phyloP scores from a whole-genome alignment of 2,329 filamentous ascomycete species.

The Xylaria multiplex region DNA sequence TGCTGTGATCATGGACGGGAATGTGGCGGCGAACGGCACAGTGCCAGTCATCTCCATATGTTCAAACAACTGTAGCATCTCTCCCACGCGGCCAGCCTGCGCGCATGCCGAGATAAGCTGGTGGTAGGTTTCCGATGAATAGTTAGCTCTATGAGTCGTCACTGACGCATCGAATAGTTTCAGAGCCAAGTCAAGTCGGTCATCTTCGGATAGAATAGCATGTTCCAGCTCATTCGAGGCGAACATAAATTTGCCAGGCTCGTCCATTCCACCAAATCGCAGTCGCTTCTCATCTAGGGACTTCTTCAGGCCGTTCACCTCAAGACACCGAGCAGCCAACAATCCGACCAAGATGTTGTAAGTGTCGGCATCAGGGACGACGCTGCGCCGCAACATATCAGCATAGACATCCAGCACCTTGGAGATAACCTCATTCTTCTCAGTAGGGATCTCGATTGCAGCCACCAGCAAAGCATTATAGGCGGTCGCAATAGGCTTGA shows the following conservation, averaged over 20 bases:
- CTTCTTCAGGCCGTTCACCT: slow-evolving; percentile 78
- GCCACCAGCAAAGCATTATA: slow-evolving; percentile 92
- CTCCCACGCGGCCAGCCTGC: slow-evolving; percentile 78
- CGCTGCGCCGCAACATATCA: slow-evolving; percentile 90
- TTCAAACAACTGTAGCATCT: slow-evolving; percentile 90
- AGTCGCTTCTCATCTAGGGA: slow-evolving; percentile 81
- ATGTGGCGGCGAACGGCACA: slow-evolving; percentile 81
- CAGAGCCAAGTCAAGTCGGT: slow-evolving; percentile 84
- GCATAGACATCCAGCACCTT: slow-evolving; percentile 95
- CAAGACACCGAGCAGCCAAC: slow-evolving; percentile 81
- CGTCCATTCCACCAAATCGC: slow-evolving; percentile 78
- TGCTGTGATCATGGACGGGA: slow-evolving; percentile 93
- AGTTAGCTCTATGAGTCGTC: slow-evolving; percentile 68
- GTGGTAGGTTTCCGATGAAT: slow-evolving; percentile 85
- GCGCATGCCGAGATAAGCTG: slow-evolving; percentile 89
- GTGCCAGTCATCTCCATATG: slow-evolving; percentile 87
- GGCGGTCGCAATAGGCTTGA: slow-evolving; percentile 82
- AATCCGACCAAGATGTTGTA: slow-evolving; percentile 89
- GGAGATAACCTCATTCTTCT: slow-evolving; percentile 84
- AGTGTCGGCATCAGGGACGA: slow-evolving; percentile 83
- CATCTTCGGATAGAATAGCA: slow-evolving; percentile 86
- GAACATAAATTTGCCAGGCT: slow-evolving; percentile 76
- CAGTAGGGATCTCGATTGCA: slow-evolving; percentile 81
- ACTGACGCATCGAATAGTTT: slow-evolving; percentile 85
- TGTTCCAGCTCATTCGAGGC: slow-evolving; percentile 87